phyloP scores from a whole-genome alignment of 192 early-diverging fungal species.

The Pilobolus umbonatus region DNA sequence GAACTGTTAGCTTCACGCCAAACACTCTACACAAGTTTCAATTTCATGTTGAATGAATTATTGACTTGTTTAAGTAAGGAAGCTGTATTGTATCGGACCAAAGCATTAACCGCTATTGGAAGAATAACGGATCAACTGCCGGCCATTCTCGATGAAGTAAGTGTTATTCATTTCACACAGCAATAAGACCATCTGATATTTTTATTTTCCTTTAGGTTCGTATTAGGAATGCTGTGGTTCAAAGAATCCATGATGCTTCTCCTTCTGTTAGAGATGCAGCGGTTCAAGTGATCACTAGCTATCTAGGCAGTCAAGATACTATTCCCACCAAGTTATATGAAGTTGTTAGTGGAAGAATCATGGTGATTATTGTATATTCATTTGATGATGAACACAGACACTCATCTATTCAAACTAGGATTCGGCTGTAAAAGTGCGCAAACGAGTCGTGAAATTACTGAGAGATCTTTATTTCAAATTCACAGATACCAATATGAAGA shows the following conservation, averaged over 20 bases:
- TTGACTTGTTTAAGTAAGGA: conserved; percentile 58
- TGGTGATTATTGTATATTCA: conserved; percentile 42
- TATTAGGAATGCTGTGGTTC: conserved; percentile 66
- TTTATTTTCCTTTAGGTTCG: conserved; percentile 30
- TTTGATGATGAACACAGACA: not conserved
- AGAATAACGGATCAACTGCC: conserved; percentile 68
- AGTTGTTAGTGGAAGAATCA: conserved; percentile 70
- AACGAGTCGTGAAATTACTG: conserved; percentile 77
- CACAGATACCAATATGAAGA: conserved; percentile 39
- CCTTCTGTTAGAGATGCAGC: conserved; percentile 87
- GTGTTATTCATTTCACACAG: not conserved
- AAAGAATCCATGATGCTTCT: conserved; percentile 76
- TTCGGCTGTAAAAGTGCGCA: conserved; percentile 82
- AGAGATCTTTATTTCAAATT: conserved; percentile 64
- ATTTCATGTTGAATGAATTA: conserved; percentile 63
- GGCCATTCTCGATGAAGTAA: conserved; percentile 53
- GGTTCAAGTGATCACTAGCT: conserved; percentile 82
- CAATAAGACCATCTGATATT: not conserved
- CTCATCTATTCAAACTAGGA: conserved; percentile 46
- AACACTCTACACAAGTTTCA: conserved; percentile 64
- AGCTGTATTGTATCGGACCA: conserved; percentile 66
- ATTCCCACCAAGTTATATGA: conserved; percentile 76
- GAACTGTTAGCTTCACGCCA: conserved; percentile 45
- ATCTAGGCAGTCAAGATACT: conserved; percentile 59
- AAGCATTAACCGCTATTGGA: conserved; percentile 75